These are phyloP conservation scores for Closterium sp. DNA, from an alignment of 139 green algal genomes.

Conservation along the genomic window DNA sequence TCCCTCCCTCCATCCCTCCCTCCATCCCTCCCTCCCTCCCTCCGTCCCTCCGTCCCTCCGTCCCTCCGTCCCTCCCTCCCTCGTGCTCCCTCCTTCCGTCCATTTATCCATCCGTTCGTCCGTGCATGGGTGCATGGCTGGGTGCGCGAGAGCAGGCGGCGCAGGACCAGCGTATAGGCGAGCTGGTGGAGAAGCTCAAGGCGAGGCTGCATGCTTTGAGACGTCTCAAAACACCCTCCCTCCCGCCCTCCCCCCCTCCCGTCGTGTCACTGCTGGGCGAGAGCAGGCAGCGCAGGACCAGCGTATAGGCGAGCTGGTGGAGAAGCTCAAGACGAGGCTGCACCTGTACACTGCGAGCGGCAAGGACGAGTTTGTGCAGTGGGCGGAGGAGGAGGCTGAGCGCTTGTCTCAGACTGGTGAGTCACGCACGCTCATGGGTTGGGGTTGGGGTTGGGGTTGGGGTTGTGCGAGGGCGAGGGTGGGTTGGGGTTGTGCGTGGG, in stretches of 20 bases:
- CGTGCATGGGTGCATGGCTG: no score
- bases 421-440: neutral
- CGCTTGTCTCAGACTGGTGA: conserved; percentile 24
- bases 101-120: no score
- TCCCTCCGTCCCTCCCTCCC: neutral
- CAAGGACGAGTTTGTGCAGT: conserved; percentile 28
- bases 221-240: no score
- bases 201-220: conserved; percentile 11
- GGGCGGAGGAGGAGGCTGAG: conserved; percentile 30
- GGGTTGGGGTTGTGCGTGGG: no score
- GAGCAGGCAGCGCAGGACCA: conserved; percentile 32
- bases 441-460: no score
- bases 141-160: conserved; percentile 9
- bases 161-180: conserved; percentile 15
- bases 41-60: neutral
- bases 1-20: neutral
- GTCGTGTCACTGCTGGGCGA: neutral
- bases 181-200: conserved; percentile 28
- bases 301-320: conserved; percentile 19
- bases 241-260: neutral
- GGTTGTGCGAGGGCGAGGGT: no score
- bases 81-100: neutral
- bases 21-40: neutral
- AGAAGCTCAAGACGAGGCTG: conserved; percentile 20
- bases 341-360: conserved; percentile 27